Base-by-base conservation (phyloP, 495 filamentous ascomycete genomes). In the Parathielavia appendiculata region DNA sequence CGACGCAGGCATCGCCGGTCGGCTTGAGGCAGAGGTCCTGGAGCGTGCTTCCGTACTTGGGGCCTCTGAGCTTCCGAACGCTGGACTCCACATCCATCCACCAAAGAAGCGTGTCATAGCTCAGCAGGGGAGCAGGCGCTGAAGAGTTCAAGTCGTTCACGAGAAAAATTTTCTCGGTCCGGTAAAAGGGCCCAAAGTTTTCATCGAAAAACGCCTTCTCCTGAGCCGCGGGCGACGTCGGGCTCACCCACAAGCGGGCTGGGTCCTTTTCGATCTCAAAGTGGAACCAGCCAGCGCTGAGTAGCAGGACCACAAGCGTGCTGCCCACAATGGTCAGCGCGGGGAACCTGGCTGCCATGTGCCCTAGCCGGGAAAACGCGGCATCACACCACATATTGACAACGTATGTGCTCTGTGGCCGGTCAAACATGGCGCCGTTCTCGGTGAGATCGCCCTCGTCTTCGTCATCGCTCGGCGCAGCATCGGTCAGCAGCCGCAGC, bases 121-220 rank as follows among this genome's bases (percentile, higher is more conserved):
- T 88, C 52, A 98, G 69, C 16, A 97, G 87, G 4, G 89, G 89
- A 2, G 86, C 86, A 20, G 82, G 80, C 0, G 81, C 85, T 9
- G 74, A 75, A 9, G 77, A 61, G 11, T 79, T 69, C 8, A 83
- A 90, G 64, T 96, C 91, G 62, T 97, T 98, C 56, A 97, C 89
- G 38, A 98, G 69, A 69, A 97, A 97, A 2, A 86, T 84, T 72
- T 97, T 92, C 69, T 98, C 88, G 4, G 92, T 87, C 16, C 93
- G 90, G 69, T 89, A 97, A 69, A 98, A 98, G 2, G 95, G 90
- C 1, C 92, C 95, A 68, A 98, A 98, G 56, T 89, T 91, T n/a
- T 83, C 72, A 71, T 97, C 93, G 65, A 97, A 98, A 69, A 93
- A 97, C 14, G 79, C 77, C 74, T 98, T 98, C 71, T 97, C 95